Percentiles rank a stretch among this genome's conserved stretches.
phyloP scores from a whole-genome alignment of 2,329 filamentous ascomycete genomes.

The Calonectria multiphialidica region DNA sequence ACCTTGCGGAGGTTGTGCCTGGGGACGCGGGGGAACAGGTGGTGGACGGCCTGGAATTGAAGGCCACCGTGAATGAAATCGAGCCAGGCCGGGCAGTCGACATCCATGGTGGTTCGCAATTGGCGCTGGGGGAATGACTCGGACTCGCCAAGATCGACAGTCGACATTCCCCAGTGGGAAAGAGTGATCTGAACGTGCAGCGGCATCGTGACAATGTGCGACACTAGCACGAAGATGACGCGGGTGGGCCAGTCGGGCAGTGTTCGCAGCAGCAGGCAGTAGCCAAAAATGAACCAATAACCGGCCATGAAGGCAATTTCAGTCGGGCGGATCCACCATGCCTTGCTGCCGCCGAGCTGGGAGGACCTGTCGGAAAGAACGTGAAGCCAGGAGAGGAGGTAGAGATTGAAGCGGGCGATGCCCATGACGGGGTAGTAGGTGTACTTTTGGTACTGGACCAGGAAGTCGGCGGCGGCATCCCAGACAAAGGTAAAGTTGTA shows the following conservation, averaged over 20 bases:
- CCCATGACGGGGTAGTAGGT: slow-evolving; percentile 77
- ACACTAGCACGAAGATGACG: slow-evolving; percentile 72
- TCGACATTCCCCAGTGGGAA: slow-evolving; percentile 80
- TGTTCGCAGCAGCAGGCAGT: slow-evolving; percentile 70
- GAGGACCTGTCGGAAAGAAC: slow-evolving; percentile 68
- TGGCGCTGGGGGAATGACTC: slow-evolving; percentile 79
- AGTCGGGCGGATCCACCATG: slow-evolving; percentile 76
- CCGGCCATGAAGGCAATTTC: slow-evolving; percentile 73
- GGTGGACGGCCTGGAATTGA: slow-evolving; percentile 80
- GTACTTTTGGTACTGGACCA: slow-evolving; percentile 73
- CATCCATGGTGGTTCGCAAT: slow-evolving; percentile 80
- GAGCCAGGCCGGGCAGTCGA: slow-evolving; percentile 78
- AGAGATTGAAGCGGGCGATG: slow-evolving; percentile 80
- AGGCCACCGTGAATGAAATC: slow-evolving; percentile 80
- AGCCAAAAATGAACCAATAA: slow-evolving; percentile 78
- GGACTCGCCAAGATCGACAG: slow-evolving; percentile 70
- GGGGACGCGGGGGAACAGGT: slow-evolving; percentile 76
- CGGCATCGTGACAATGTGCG: slow-evolving; percentile 75
- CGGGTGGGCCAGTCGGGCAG: slow-evolving; percentile 70
- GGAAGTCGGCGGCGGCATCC: slow-evolving; percentile 69
- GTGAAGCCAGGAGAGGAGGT: slow-evolving; percentile 75
- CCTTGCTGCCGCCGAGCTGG: slow-evolving; percentile 66
- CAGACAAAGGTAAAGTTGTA: slow-evolving; percentile 75
- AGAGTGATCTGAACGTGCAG: slow-evolving; percentile 80
- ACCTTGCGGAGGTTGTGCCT: slow-evolving; percentile 74